Evolutionary conservation across 106 monocot genomes (phyloP).

Genomic region (Phalaenopsis equestris): DNA sequence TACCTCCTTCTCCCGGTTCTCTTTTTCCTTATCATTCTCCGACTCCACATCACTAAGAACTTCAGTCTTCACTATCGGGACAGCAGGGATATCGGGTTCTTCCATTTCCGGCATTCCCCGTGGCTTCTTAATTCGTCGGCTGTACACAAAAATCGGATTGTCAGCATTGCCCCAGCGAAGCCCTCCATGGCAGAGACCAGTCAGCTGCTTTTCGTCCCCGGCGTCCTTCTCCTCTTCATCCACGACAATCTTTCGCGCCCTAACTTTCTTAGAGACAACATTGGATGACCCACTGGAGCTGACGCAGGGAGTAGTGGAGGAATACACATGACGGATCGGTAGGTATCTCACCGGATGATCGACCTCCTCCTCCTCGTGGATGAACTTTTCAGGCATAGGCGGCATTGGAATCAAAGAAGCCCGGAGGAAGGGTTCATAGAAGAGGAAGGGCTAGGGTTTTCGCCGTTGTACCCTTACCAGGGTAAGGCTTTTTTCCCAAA

Average conservation of each 20-base stretch:
- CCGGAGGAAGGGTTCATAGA: constrained; percentile 2
- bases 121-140: constrained; percentile 30
- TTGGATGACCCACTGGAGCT: constrained; percentile 47
- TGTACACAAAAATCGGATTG: constrained; percentile 41
- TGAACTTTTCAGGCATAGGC: constrained; percentile 20
- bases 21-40: constrained; percentile 5
- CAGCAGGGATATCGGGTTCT: background rate
- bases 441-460: constrained; percentile 6
- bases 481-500: constrained; percentile 1
- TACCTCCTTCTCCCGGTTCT: background rate
- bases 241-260: constrained; percentile 33
- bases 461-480: background rate
- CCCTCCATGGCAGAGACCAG: background rate
- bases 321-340: constrained; percentile 56
- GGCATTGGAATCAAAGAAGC: constrained; percentile 1
- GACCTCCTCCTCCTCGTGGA: constrained; percentile 60
- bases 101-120: background rate
- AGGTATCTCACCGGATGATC: constrained; percentile 41
- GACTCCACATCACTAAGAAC: background rate
- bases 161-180: background rate
- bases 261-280: constrained; percentile 69
- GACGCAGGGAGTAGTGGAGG: constrained; percentile 54
- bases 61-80: background rate
- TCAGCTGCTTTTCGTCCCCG: background rate
- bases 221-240: constrained; percentile 9